phyloP scores from a whole-genome alignment of 805 yeast genomes.

The Groenewaldozyma salmanticensis region DNA sequence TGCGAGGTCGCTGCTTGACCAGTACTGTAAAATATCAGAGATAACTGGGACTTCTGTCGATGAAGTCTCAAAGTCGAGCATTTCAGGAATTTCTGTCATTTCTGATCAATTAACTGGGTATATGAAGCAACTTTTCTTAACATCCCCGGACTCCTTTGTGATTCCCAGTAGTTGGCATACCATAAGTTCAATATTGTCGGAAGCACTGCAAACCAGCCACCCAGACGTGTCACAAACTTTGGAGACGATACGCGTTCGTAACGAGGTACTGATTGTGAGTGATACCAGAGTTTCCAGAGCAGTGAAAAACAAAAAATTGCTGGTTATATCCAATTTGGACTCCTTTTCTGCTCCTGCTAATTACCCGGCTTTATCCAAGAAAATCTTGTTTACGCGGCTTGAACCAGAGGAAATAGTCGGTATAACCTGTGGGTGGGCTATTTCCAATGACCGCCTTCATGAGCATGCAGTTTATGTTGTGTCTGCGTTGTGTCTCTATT shows the following conservation, averaged over 20 bases:
- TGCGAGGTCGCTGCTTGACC: constrained; percentile 46
- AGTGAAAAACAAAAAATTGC: constrained; percentile 10
- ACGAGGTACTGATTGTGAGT: constrained; percentile 18
- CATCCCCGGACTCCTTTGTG: constrained; percentile 24
- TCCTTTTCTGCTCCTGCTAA: constrained; percentile 19
- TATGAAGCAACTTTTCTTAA: constrained; percentile 16
- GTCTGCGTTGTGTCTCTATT: constrained; percentile 13
- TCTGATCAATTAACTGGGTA: constrained; percentile 14
- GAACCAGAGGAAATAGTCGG: constrained; percentile 12
- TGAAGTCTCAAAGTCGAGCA: no score
- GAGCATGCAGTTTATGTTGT: constrained; percentile 18
- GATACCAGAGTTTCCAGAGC: constrained; percentile 16
- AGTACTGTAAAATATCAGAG: constrained; percentile 23
- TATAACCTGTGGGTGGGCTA: constrained; percentile 23
- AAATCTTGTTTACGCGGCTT: constrained; percentile 8
- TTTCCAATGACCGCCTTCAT: constrained; percentile 13
- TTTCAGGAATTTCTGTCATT: background rate
- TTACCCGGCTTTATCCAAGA: constrained; percentile 13
- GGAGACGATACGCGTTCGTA: constrained; percentile 14
- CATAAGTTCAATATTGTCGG: constrained; percentile 20
- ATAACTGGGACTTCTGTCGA: no score
- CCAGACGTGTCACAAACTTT: constrained; percentile 9
- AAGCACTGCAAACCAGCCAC: constrained; percentile 14
- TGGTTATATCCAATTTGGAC: constrained; percentile 24
- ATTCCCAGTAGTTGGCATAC: constrained; percentile 25